Evolutionary conservation across 2,329 filamentous ascomycete species (phyloP).

Genomic region (Neofusicoccum umdonicola): DNA sequence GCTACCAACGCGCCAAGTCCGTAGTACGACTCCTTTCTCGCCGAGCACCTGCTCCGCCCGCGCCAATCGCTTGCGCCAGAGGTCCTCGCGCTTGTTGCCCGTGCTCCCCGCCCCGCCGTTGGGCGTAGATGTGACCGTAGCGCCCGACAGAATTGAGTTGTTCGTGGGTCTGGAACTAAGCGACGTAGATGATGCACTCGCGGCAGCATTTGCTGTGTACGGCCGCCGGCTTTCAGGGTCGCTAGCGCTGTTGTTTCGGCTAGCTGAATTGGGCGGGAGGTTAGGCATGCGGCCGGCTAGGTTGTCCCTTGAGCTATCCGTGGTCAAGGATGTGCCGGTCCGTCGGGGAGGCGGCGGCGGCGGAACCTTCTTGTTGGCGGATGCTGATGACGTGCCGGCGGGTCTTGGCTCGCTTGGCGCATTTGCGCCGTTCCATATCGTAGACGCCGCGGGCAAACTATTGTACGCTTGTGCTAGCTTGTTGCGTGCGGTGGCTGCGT

Average conservation of each 20-base stretch:
- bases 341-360: slow-evolving; percentile 18
- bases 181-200: slow-evolving; percentile 3
- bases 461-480: slow-evolving; percentile 42
- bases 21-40: slow-evolving; percentile 64
- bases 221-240: neutral
- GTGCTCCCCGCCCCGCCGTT: slow-evolving; percentile 20
- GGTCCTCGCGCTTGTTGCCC: slow-evolving; percentile 65
- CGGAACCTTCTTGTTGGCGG: slow-evolving; percentile 19
- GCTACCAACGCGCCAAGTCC: slow-evolving; percentile 70
- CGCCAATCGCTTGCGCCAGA: slow-evolving; percentile 69
- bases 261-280: neutral
- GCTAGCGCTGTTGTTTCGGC: neutral
- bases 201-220: slow-evolving; percentile 12
- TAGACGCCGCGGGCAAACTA: slow-evolving; percentile 34
- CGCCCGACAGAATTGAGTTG: neutral
- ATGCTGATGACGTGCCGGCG: slow-evolving; percentile 15
- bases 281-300: neutral
- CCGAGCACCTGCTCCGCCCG: slow-evolving; percentile 63
- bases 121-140: neutral
- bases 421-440: slow-evolving; percentile 20
- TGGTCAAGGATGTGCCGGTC: slow-evolving; percentile 4
- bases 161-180: slow-evolving; percentile 2
- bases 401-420: slow-evolving; percentile 7
- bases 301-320: neutral
- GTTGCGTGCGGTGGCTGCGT: slow-evolving; percentile 37